These are phyloP conservation scores for Wickerhamiella australiensis DNA, from an alignment of 805 yeast genomes.

Conservation along the genomic window DNA sequence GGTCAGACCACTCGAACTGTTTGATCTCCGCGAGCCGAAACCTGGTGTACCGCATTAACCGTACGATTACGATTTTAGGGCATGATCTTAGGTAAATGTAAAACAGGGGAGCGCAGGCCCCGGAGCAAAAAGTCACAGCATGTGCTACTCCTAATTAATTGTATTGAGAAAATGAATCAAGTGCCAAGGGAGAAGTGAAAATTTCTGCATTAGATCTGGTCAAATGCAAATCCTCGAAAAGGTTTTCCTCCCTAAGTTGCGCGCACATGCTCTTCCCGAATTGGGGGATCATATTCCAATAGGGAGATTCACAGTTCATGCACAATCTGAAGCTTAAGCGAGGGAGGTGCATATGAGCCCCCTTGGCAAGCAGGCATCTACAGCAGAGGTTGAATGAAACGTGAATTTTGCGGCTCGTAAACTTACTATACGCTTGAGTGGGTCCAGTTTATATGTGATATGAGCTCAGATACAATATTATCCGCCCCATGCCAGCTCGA, in stretches of 20 bases:
- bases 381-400: not conserved
- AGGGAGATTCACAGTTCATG: not conserved
- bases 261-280: too few relatives aligned
- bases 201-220: too few relatives aligned
- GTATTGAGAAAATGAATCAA: too few relatives aligned
- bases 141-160: not conserved
- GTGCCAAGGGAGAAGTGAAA: too few relatives aligned
- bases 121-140: not conserved
- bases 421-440: too few relatives aligned
- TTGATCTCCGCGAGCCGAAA: not conserved
- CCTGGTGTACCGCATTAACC: not conserved
- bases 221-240: too few relatives aligned
- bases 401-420: not conserved
- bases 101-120: not conserved
- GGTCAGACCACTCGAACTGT: not conserved
- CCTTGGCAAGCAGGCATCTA: conserved; percentile 1
- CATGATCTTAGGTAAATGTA: not conserved
- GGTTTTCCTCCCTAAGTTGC: too few relatives aligned
- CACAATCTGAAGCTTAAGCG: not conserved
- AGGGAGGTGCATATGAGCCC: not conserved
- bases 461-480: too few relatives aligned
- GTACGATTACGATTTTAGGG: not conserved
- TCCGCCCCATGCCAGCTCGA: too few relatives aligned
- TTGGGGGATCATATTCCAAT: too few relatives aligned
- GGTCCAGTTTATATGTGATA: not conserved